A percentile compares a stretch with the other conserved stretches of the same genome.
Conservation (phyloP, 495 filamentous ascomycete genomes). For the Penicillium canariense region DNA sequence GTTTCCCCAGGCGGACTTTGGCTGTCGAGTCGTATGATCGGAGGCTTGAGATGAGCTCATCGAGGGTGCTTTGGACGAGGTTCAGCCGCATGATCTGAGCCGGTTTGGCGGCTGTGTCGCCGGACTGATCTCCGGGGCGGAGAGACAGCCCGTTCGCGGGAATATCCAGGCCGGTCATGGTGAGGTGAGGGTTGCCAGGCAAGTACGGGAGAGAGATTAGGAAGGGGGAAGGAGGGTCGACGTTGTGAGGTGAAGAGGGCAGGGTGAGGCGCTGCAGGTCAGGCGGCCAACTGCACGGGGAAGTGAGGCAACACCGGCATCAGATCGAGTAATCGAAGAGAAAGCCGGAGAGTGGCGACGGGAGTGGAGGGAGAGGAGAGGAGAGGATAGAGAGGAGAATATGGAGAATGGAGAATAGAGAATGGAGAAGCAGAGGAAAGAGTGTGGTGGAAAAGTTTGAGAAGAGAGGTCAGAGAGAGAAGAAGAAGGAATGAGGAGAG, state of each 20-base stretch:
- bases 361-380: conserved; percentile 6
- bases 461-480: conserved; percentile 13
- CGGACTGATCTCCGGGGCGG: conserved; percentile 35
- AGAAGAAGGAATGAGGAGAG: conserved; percentile 16
- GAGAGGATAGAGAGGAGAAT: conserved; percentile 5
- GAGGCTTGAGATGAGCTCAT: conserved; percentile 67
- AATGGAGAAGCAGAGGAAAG: conserved; percentile 11
- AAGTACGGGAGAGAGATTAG: conserved; percentile 2
- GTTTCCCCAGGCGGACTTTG: conserved; percentile 45
- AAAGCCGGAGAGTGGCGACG: conserved; percentile 20
- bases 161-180: conserved; percentile 40
- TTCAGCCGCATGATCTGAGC: conserved; percentile 62
- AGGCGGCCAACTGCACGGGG: conserved; percentile 44
- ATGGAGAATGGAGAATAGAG: conserved; percentile 8
- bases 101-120: conserved; percentile 31
- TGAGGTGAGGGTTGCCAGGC: conserved; percentile 11
- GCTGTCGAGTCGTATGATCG: conserved; percentile 57
- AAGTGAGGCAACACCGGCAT: conserved; percentile 41
- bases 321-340: conserved; percentile 30
- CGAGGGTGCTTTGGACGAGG: conserved; percentile 61
- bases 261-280: conserved; percentile 48
- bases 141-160: conserved; percentile 51
- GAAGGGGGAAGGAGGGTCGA: background rate
- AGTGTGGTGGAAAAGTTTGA: conserved; percentile 10
- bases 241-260: conserved; percentile 33